These are phyloP conservation scores for Boletus tomentosulus DNA, from an alignment of 768 basidiomycete species.

Conservation along the genomic window DNA sequence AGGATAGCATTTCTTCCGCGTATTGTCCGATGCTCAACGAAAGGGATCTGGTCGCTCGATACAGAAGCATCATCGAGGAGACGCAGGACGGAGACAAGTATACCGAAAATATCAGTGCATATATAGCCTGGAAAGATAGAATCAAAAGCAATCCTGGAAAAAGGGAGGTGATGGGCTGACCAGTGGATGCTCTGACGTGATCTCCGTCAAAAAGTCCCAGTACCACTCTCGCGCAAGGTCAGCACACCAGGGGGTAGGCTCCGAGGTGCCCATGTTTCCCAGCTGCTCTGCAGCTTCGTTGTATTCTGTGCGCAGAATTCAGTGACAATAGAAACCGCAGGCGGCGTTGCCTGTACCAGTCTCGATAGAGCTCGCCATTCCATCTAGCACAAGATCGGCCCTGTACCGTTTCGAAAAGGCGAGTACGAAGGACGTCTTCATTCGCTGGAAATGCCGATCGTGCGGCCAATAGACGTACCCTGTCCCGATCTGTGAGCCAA, in stretches of 20 bases:
- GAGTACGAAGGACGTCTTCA: constrained; percentile 37
- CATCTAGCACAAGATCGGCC: constrained; percentile 36
- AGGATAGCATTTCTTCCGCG: neutral
- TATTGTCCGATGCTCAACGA: constrained; percentile 15
- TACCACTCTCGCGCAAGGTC: constrained; percentile 29
- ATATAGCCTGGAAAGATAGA: constrained; percentile 16
- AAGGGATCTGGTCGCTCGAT: constrained; percentile 27
- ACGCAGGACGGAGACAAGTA: constrained; percentile 28
- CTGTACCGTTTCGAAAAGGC: constrained; percentile 36
- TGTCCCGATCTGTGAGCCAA: constrained; percentile 7
- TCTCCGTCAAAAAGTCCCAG: constrained; percentile 31
- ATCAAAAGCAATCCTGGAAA: neutral
- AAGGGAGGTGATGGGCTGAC: constrained; percentile 14
- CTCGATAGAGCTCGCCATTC: constrained; percentile 26
- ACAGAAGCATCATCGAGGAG: constrained; percentile 32
- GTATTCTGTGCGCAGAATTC: constrained; percentile 33
- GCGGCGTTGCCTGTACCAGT: constrained; percentile 23
- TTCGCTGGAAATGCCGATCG: constrained; percentile 34
- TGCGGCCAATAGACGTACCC: constrained; percentile 41
- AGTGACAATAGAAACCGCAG: neutral
- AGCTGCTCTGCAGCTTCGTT: constrained; percentile 27
- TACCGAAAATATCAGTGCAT: constrained; percentile 19
- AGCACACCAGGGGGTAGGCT: constrained; percentile 20
- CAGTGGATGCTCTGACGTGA: constrained; percentile 34
- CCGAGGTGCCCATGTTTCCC: constrained; percentile 27